A percentile compares a stretch with the other conserved stretches of the same genome.
phyloP scores from a whole-genome alignment of 1,284 basidiomycete genomes.

The Grifola frondosa region DNA sequence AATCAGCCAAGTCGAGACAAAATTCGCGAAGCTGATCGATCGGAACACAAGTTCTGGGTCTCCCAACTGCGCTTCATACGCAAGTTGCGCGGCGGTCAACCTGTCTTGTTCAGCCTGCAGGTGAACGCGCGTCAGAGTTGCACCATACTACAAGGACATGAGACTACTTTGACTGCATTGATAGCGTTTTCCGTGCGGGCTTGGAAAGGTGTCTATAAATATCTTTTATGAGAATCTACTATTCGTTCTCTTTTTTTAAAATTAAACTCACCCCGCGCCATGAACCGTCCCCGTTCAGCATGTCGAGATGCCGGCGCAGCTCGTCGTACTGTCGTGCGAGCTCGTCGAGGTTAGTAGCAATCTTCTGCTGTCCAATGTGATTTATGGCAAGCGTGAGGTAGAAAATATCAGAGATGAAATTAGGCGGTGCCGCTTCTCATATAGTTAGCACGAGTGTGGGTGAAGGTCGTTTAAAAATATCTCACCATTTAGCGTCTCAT shows the following conservation, averaged over 20 bases:
- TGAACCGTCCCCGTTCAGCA: conserved; percentile 72
- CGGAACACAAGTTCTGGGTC: conserved; percentile 85
- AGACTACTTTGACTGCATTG: conserved; percentile 66
- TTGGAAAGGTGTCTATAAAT: conserved; percentile 62
- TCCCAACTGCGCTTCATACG: conserved; percentile 83
- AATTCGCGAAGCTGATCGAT: conserved; percentile 82
- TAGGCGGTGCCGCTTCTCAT: conserved; percentile 50
- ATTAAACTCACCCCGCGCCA: conserved; percentile 70
- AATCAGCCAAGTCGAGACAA: conserved; percentile 94
- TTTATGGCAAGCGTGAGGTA: conserved; percentile 84
- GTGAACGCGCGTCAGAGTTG: conserved; percentile 1
- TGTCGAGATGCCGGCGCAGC: conserved; percentile 75
- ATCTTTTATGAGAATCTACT: background rate
- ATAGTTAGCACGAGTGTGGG: background rate
- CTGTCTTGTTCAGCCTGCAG: conserved; percentile 66
- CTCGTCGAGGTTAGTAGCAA: conserved; percentile 72
- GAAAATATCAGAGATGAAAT: conserved; percentile 97
- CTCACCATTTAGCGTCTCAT: conserved; percentile 45
- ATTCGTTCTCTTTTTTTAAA: background rate
- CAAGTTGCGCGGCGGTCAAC: conserved; percentile 68
- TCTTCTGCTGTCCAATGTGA: conserved; percentile 83
- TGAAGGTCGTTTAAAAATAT: background rate
- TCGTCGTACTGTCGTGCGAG: conserved; percentile 76
- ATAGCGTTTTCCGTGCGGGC: conserved; percentile 69
- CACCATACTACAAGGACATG: background rate